Evolutionary conservation across 768 basidiomycete genomes (phyloP).

Genomic region (Solioccasus polychromus): DNA sequence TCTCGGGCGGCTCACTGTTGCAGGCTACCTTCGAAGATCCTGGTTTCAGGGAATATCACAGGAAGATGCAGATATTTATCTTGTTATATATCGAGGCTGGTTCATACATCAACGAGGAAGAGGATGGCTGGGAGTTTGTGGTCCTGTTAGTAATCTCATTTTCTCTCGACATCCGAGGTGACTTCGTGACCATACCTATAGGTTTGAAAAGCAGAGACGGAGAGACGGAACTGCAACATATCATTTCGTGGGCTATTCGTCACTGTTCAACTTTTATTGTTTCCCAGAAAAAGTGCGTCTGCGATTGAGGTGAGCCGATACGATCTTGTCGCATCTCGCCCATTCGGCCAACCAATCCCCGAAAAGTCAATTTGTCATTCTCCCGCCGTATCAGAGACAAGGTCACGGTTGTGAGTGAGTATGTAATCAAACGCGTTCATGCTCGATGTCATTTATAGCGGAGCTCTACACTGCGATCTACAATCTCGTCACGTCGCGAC

Average conservation of each 20-base stretch:
- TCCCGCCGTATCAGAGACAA: slow-evolving; percentile 84
- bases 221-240: slow-evolving; percentile 58
- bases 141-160: slow-evolving; percentile 57
- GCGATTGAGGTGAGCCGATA: slow-evolving; percentile 66
- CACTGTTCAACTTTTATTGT: slow-evolving; percentile 93
- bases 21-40: slow-evolving; percentile 83
- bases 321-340: background rate
- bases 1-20: slow-evolving; percentile 2
- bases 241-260: slow-evolving; percentile 94
- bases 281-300: slow-evolving; percentile 89
- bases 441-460: slow-evolving; percentile 43
- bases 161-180: background rate
- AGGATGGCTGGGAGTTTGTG: slow-evolving; percentile 92
- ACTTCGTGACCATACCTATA: slow-evolving; percentile 31
- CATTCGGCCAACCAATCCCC: background rate
- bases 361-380: slow-evolving; percentile 86
- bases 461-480: slow-evolving; percentile 87
- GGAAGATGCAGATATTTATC: slow-evolving; percentile 92
- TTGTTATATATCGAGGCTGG: slow-evolving; percentile 94
- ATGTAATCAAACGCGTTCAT: background rate
- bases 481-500: slow-evolving; percentile 61
- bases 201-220: slow-evolving; percentile 82
- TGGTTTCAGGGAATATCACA: slow-evolving; percentile 89
- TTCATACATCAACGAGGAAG: slow-evolving; percentile 91
- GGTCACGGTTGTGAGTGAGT: slow-evolving; percentile 81